Conservation (phyloP, 768 basidiomycete species). For the Leccinum longicurvipes region DNA sequence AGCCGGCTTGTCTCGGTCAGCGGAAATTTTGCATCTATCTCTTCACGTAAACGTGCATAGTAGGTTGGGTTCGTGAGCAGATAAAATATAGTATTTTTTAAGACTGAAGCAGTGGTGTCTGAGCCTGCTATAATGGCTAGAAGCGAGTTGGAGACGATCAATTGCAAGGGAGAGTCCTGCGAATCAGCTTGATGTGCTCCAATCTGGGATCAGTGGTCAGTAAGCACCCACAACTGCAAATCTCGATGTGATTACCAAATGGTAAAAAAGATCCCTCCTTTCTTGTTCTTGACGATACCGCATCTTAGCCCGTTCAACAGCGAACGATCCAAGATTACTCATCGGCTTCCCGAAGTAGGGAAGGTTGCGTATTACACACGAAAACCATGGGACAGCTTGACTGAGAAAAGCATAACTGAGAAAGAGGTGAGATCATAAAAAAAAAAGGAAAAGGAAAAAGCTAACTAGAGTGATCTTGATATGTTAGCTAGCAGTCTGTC, state of each 20-base stretch:
- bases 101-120: slow-evolving; percentile 43
- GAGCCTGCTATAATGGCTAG: slow-evolving; percentile 46
- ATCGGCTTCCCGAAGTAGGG: slow-evolving; percentile 31
- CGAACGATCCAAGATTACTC: slow-evolving; percentile 29
- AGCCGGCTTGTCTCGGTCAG: slow-evolving; percentile 15
- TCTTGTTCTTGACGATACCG: slow-evolving; percentile 17
- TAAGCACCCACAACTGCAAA: neutral
- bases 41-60: slow-evolving; percentile 37
- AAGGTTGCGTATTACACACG: slow-evolving; percentile 23
- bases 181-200: slow-evolving; percentile 23
- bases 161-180: slow-evolving; percentile 24
- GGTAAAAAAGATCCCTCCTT: slow-evolving; percentile 37
- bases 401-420: slow-evolving; percentile 13
- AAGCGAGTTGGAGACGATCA: slow-evolving; percentile 35
- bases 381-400: slow-evolving; percentile 25
- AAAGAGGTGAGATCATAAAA: slow-evolving; percentile 4
- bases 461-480: slow-evolving; percentile 29
- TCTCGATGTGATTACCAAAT: slow-evolving; percentile 34
- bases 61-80: slow-evolving; percentile 38
- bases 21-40: slow-evolving; percentile 35
- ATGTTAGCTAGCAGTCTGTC: slow-evolving; percentile 29
- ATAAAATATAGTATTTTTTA: slow-evolving; percentile 39
- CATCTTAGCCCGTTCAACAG: slow-evolving; percentile 22
- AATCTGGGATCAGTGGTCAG: slow-evolving; percentile 20
- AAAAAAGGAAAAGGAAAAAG: neutral